Conservation (phyloP, 306 rosid genomes). For the Phaseolus lunatus region DNA sequence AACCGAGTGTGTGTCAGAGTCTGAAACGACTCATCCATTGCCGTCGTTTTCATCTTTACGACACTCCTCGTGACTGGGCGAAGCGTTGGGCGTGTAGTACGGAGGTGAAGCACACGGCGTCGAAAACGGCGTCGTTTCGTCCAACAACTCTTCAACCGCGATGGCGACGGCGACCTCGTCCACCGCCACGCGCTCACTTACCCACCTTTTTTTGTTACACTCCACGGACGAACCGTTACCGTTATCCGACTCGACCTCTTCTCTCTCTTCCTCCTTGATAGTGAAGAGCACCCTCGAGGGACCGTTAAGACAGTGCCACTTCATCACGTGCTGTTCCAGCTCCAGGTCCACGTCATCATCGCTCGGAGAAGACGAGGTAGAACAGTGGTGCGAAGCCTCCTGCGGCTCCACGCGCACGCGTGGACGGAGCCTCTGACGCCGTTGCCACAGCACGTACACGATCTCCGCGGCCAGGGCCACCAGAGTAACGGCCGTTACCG, state of each 20-base stretch:
- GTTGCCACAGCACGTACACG: constrained; percentile 49
- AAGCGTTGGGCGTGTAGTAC: constrained; percentile 53
- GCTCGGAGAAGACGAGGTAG: constrained; percentile 21
- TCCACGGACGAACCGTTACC: constrained; percentile 26
- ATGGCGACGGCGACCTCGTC: constrained; percentile 33
- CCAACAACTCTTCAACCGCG: constrained; percentile 17
- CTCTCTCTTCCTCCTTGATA: constrained; percentile 61
- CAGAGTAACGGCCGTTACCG: constrained; percentile 47
- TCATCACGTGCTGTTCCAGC: constrained; percentile 46
- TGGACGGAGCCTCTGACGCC: constrained; percentile 43
- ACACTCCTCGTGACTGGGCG: constrained; percentile 41
- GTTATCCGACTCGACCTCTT: constrained; percentile 50
- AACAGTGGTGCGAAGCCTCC: constrained; percentile 37
- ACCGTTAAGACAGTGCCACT: constrained; percentile 50
- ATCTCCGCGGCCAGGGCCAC: constrained; percentile 44
- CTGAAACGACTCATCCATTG: constrained; percentile 18
- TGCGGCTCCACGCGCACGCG: constrained; percentile 52
- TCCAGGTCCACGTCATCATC: constrained; percentile 49
- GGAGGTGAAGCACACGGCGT: constrained; percentile 60
- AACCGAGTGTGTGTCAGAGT: neutral
- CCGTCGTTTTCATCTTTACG: neutral
- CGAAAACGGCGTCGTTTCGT: constrained; percentile 55
- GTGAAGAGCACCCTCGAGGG: constrained; percentile 52
- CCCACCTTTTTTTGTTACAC: constrained; percentile 5
- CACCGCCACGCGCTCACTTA: constrained; percentile 16